These are phyloP conservation scores for Ilyonectria sp. DNA, from an alignment of 2,329 filamentous ascomycete genomes.

Conservation along the genomic window DNA sequence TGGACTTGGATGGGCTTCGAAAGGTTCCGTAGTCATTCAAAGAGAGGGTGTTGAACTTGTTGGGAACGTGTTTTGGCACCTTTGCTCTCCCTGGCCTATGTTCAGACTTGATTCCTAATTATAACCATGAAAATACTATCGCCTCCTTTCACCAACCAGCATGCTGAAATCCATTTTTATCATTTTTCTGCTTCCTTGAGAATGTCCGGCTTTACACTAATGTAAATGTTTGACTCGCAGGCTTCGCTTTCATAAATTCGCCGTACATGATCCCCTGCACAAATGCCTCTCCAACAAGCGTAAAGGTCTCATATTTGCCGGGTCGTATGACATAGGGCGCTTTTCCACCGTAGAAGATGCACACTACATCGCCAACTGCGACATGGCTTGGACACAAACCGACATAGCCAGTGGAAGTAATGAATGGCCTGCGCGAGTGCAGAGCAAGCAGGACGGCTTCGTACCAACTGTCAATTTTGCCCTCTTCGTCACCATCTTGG, in stretches of 20 bases:
- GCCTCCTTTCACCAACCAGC: too few relatives aligned
- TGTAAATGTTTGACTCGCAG: neutral
- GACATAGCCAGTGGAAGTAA: neutral
- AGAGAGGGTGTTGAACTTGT: neutral
- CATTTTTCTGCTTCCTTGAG: too few relatives aligned
- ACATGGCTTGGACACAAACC: slow-evolving; percentile 11
- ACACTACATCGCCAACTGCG: slow-evolving; percentile 5
- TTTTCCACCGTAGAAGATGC: slow-evolving; percentile 11
- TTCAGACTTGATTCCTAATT: too few relatives aligned
- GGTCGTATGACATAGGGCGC: slow-evolving; percentile 4
- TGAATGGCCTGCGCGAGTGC: slow-evolving; percentile 21
- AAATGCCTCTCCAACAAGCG: slow-evolving; percentile 20
- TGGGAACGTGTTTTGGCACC: too few relatives aligned
- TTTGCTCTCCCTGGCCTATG: too few relatives aligned
- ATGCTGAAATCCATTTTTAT: too few relatives aligned
- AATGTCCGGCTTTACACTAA: too few relatives aligned
- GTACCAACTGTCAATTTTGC: neutral
- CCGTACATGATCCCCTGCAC: slow-evolving; percentile 30
- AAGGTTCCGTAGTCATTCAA: too few relatives aligned
- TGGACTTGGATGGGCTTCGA: too few relatives aligned
- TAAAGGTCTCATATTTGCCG: neutral
- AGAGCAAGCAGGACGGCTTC: neutral
- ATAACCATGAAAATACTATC: too few relatives aligned
- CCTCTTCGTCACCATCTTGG: too few relatives aligned
- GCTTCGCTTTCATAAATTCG: slow-evolving; percentile 10